Conservation (phyloP, 106 monocot species). For the Chionographis japonica region DNA sequence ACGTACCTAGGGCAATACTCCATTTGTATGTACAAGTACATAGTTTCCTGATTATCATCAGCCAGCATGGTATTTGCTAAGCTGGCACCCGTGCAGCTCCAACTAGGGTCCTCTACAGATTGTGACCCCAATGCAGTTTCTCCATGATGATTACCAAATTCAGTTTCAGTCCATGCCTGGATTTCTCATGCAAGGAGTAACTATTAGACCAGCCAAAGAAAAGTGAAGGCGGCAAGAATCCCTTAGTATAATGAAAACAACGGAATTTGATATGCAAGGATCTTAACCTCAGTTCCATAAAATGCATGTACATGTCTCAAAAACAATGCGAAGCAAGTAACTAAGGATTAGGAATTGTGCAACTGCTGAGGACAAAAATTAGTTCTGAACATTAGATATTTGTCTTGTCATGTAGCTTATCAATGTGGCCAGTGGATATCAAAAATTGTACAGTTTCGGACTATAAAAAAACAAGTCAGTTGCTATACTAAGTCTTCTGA, state of each 20-base stretch:
- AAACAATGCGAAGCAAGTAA: too few species aligned
- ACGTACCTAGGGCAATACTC: constrained; percentile 90
- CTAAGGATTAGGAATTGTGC: too few species aligned
- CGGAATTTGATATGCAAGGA: too few species aligned
- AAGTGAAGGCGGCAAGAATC: not conserved
- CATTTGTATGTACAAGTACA: constrained; percentile 96
- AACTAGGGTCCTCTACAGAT: constrained; percentile 45
- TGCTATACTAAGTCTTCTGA: too few species aligned
- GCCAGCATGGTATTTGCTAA: constrained; percentile 26
- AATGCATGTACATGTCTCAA: too few species aligned
- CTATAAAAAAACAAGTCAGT: too few species aligned
- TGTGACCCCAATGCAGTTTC: constrained; percentile 39
- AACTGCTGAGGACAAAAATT: too few species aligned
- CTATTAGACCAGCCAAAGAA: not conserved
- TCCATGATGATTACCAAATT: constrained; percentile 33
- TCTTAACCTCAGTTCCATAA: too few species aligned
- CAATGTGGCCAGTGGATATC: too few species aligned
- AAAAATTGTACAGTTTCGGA: too few species aligned
- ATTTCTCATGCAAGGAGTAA: constrained; percentile 4
- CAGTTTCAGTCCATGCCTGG: constrained; percentile 97
- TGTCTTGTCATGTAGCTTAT: too few species aligned
- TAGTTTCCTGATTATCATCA: constrained; percentile 52
- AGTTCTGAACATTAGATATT: too few species aligned
- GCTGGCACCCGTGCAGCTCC: constrained; percentile 38
- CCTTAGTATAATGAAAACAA: not conserved